Evolutionary conservation across 768 basidiomycete species (phyloP), one percentile per base, ranked within the genome.

Genomic region (Multifurca ochricompacta): DNA sequence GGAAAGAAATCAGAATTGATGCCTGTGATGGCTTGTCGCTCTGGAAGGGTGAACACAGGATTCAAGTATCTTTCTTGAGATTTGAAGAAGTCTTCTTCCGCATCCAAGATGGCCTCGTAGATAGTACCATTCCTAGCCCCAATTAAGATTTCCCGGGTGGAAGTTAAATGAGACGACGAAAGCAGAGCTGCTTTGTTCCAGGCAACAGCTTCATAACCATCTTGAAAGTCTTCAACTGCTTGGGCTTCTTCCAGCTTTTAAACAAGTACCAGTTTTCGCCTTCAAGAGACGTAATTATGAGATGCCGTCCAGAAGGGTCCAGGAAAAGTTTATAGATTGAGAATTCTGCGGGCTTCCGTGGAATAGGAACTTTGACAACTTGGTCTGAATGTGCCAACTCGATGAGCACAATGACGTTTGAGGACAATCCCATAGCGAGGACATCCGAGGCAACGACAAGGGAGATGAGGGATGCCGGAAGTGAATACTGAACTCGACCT

Each of bases 231-330:
- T 89, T 86, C 49, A 98, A 73, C 40, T 77, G 84, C 40, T 81
- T 78, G 0, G 91, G 85, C 63, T 92, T 90, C 73, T 87, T 87
- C 81, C 85, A 86, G 8, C 79, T 77, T 49, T 79, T 76, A 64
- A 82, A 92, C 3, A 93, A 71, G 66, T 98, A 97, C 83, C 89
- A 97, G 58, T 91, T 94, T 66, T 99, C 94, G 47, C 92, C 92
- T 63, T 91, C 82, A 11, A 73, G 74, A 8, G 92, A 93, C 0
- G 91, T 89, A 49, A 95, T 76, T 37, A 98, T 70, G 46, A 95
- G 79, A 71, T 98, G 96, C 31, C 88, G 77, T 4, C 94, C 94
- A 0, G 92, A 87, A 13, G 94, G 94, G 68, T 98, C 94, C 66
- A 89, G 80, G 70, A 93, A 97, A 48, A 97, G 70, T 65, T 86